Evolutionary conservation across 257 asterid species (phyloP).

Genomic region (Solanum ahanhuiri): DNA sequence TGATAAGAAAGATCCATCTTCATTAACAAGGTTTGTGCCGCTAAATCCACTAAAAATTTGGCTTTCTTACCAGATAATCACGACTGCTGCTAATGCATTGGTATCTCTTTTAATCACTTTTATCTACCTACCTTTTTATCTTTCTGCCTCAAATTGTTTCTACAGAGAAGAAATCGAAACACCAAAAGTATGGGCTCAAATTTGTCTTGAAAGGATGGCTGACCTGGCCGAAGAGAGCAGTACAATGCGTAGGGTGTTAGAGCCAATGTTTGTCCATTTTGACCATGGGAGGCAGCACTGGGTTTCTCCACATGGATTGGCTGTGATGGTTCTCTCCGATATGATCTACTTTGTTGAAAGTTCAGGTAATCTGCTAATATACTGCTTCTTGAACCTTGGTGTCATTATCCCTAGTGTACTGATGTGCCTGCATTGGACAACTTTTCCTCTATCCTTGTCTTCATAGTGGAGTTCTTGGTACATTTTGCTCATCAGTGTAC

Average conservation of each 20-base stretch:
- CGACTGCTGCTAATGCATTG: neutral
- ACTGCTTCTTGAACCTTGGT: neutral
- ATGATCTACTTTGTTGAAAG: slow-evolving; percentile 69
- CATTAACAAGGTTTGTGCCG: slow-evolving; percentile 47
- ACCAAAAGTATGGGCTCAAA: slow-evolving; percentile 89
- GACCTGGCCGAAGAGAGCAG: slow-evolving; percentile 85
- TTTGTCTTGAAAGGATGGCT: slow-evolving; percentile 85
- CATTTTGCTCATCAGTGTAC: neutral
- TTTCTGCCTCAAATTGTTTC: slow-evolving; percentile 6
- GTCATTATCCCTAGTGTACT: neutral
- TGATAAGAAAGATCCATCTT: slow-evolving; percentile 71
- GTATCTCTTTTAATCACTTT: neutral
- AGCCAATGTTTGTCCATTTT: slow-evolving; percentile 78
- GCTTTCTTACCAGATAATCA: neutral
- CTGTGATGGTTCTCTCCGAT: slow-evolving; percentile 60
- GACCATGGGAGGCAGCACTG: slow-evolving; percentile 69
- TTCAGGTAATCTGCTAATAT: slow-evolving; percentile 41
- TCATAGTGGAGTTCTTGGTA: neutral
- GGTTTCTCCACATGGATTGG: slow-evolving; percentile 71
- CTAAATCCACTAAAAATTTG: neutral
- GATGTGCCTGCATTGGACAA: neutral
- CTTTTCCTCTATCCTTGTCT: neutral
- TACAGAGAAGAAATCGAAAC: slow-evolving; percentile 77
- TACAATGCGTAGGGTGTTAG: slow-evolving; percentile 80
- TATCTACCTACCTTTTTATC: neutral